Conservation (phyloP, 129 eudicot species). For the Deinandra increscens region DNA sequence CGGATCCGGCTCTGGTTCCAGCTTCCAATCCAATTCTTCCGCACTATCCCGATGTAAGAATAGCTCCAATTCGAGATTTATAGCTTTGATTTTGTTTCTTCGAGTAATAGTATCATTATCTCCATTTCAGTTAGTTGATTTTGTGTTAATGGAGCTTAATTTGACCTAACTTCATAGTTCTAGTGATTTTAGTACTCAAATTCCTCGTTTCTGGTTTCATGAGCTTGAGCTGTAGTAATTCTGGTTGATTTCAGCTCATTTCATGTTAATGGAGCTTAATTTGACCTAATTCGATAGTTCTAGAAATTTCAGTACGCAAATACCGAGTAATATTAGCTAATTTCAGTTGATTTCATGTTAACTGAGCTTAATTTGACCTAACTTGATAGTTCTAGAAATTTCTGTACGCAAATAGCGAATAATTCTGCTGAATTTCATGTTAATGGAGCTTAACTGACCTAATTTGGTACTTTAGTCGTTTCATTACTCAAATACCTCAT, state of each 20-base stretch:
- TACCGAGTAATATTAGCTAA: too few species aligned
- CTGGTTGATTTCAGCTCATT: background rate
- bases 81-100: background rate
- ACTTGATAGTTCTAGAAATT: background rate
- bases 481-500: too few species aligned
- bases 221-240: too few species aligned
- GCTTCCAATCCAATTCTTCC: constrained; percentile 28
- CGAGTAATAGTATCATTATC: background rate
- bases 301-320: background rate
- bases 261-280: background rate
- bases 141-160: background rate
- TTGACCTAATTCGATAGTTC: background rate
- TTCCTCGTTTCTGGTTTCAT: background rate
- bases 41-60: constrained; percentile 53
- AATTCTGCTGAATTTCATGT: too few species aligned
- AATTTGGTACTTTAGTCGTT: too few species aligned
- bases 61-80: background rate
- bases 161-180: background rate
- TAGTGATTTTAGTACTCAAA: background rate
- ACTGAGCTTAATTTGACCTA: background rate
- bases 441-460: too few species aligned
- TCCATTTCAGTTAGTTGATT: background rate
- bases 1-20: too few species aligned
- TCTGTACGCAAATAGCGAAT: too few species aligned
- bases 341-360: too few species aligned